Percentiles rank a stretch among this genome's conserved stretches.
phyloP scores from a whole-genome alignment of 2,329 filamentous ascomycete genomes.

The Alternaria infectoria region DNA sequence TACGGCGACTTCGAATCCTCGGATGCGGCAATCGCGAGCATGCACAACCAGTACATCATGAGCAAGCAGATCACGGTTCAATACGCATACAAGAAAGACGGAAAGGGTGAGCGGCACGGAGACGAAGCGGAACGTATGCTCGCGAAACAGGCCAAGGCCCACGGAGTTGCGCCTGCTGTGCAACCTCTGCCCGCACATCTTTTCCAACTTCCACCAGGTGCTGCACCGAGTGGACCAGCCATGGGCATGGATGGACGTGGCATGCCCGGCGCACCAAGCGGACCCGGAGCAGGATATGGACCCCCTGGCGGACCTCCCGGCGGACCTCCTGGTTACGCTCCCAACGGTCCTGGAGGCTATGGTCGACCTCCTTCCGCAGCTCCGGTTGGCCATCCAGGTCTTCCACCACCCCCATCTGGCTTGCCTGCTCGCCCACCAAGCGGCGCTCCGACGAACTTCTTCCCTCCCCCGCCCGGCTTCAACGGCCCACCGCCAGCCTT shows the following conservation, averaged over 20 bases:
- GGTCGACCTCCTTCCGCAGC: slow-evolving; percentile 32
- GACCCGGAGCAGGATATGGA: slow-evolving; percentile 46
- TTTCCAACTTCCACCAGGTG: slow-evolving; percentile 53
- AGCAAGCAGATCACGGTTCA: slow-evolving; percentile 97
- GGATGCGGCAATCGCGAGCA: slow-evolving; percentile 86
- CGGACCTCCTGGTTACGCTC: slow-evolving; percentile 46
- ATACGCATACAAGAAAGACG: slow-evolving; percentile 99
- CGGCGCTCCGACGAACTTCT: slow-evolving; percentile 59
- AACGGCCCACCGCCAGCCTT: slow-evolving; percentile 32
- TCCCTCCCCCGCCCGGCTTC: slow-evolving; percentile 34
- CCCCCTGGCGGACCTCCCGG: slow-evolving; percentile 51
- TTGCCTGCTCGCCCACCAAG: slow-evolving; percentile 74
- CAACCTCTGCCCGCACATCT: slow-evolving; percentile 79
- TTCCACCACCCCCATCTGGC: slow-evolving; percentile 65
- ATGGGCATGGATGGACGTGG: slow-evolving; percentile 48
- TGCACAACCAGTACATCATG: slow-evolving; percentile 96
- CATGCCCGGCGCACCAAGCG: slow-evolving; percentile 47
- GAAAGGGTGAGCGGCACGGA: slow-evolving; percentile 94
- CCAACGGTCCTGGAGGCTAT: slow-evolving; percentile 17
- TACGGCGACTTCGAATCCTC: slow-evolving; percentile 93
- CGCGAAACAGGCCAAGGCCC: slow-evolving; percentile 89
- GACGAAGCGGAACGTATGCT: slow-evolving; percentile 92
- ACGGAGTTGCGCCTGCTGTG: slow-evolving; percentile 85
- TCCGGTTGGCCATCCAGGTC: slow-evolving; percentile 50
- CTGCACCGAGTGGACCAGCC: slow-evolving; percentile 38